Percentiles rank a stretch among this genome's conserved stretches.
phyloP scores from a whole-genome alignment of 257 asterid genomes.

The Dorcoceras hygrometricum region DNA sequence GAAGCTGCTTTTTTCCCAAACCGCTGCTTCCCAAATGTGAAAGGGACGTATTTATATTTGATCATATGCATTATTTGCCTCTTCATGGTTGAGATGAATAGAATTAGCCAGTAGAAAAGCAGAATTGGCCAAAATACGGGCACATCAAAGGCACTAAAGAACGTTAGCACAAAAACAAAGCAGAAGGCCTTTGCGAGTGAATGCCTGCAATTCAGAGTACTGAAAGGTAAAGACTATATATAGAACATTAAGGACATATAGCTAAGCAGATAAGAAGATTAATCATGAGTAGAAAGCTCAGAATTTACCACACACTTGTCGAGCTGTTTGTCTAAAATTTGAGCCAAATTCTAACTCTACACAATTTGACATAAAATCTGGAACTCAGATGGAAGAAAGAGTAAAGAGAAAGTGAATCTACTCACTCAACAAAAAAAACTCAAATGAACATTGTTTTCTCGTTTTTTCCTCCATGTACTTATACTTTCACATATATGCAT shows the following conservation, averaged over 20 bases:
- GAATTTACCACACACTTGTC: no score
- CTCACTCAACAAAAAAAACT: not conserved
- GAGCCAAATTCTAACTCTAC: not conserved
- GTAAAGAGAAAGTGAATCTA: not conserved
- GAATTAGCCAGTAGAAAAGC: slow-evolving; percentile 83
- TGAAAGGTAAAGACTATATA: not conserved
- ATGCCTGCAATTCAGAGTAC: slow-evolving; percentile 53
- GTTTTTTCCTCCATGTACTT: not conserved
- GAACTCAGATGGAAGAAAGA: not conserved
- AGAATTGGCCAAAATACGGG: slow-evolving; percentile 99
- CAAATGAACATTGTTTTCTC: not conserved
- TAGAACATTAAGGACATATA: not conserved
- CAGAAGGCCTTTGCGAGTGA: slow-evolving; percentile 77
- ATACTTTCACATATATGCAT: not conserved
- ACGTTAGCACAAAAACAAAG: slow-evolving; percentile 76
- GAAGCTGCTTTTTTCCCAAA: slow-evolving; percentile 71
- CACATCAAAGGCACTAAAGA: slow-evolving; percentile 92
- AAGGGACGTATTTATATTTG: slow-evolving; percentile 87
- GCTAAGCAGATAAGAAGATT: not conserved
- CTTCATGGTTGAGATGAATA: slow-evolving; percentile 88
- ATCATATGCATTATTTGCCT: slow-evolving; percentile 99
- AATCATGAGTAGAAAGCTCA: not conserved
- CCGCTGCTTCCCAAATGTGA: slow-evolving; percentile 96
- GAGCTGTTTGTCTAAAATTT: not conserved
- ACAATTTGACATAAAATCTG: not conserved